phyloP scores from a whole-genome alignment of 257 asterid genomes.

The Linaria vulgaris region DNA sequence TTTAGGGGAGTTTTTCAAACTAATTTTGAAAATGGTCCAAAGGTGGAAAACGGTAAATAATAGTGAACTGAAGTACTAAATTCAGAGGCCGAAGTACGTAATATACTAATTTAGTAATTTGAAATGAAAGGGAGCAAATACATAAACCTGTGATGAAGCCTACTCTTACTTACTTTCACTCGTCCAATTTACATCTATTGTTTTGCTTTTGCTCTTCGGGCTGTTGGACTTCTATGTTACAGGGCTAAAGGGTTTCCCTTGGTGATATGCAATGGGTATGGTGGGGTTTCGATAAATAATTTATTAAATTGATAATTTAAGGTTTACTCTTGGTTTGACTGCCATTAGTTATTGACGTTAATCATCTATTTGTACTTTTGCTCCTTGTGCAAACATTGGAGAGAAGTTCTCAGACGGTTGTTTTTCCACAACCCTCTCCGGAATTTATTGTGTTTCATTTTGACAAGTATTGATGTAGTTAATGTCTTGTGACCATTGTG shows the following conservation, averaged over 20 bases:
- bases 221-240: background rate
- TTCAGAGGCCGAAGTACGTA: constrained; percentile 3
- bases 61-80: background rate
- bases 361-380: background rate
- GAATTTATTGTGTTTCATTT: background rate
- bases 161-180: constrained; percentile 12
- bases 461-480: background rate
- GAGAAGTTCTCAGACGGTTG: background rate
- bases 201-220: background rate
- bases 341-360: background rate
- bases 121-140: background rate
- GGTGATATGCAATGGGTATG: background rate
- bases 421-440: background rate
- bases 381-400: constrained; percentile 2
- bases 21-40: background rate
- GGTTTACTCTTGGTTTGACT: background rate
- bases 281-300: background rate
- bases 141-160: background rate
- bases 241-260: background rate
- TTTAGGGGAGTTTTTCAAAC: background rate
- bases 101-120: constrained; percentile 2
- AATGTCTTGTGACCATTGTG: background rate
- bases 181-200: constrained; percentile 9
- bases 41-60: background rate
- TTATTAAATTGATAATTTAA: background rate